Base-by-base conservation (phyloP, 495 filamentous ascomycete genomes). In the Aspergillus campestris region DNA sequence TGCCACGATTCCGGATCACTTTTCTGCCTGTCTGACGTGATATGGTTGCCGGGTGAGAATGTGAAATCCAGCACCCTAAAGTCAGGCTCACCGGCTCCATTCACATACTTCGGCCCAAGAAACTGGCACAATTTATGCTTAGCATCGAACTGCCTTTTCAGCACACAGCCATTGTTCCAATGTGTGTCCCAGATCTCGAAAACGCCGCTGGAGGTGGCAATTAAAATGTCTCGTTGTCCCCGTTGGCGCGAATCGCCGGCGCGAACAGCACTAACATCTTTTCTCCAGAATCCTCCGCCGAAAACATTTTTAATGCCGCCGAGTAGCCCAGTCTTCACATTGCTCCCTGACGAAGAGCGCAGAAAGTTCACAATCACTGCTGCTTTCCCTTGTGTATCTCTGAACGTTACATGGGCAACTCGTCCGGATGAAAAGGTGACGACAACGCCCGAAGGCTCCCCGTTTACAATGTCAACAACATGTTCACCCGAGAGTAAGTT, bases 141-240 rank as follows among this genome's bases (percentile, higher is more conserved):
- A 8, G 70, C 55, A 53, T 81, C 73, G 15, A 71, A 62, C 39
- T 80, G 73, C 39, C 62, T 66, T 48, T 71, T 75, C 33, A 80
- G 59, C 4, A 68, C 64, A 44, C 78, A 74, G 13, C 75, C 84
- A 27, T 89, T 89, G 31, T 86, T 83, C 61, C 89, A 84, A 55
- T 87, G 87, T 5, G 94, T 73, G 57, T 86, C 83, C 92, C 92
- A 98, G 8, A 82, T 74, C 46, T 92, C 82, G 10, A 98, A 61
- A 28, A 79, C 65, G 14, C 87, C 89, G 34, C 79, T 78, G 5
- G 79, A 73, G 8, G 88, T 89, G 28, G 79, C 81, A 47, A 89
- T 78, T 24, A 94, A 73, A 18, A 94, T 74, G 53, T 90, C 83
- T 56, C 90, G 81, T 63, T 97, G 89, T 5, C 90, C 90, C 56